These are phyloP conservation scores for Ogataea minuta DNA, from an alignment of 805 yeast species.

Conservation along the genomic window DNA sequence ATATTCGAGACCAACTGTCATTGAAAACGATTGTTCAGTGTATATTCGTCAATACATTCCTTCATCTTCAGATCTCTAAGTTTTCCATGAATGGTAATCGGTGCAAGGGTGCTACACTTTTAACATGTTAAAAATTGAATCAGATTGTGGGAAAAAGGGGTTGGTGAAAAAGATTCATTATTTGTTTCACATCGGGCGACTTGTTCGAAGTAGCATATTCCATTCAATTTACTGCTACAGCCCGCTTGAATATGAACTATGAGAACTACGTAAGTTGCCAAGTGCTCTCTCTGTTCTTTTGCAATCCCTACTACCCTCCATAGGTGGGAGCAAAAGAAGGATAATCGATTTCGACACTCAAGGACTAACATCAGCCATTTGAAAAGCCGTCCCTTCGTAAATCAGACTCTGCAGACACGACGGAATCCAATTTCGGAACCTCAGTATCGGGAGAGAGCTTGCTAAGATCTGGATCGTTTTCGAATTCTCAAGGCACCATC, in stretches of 20 bases:
- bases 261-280: constrained; percentile 19
- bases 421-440: constrained; percentile 23
- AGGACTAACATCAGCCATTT: constrained; percentile 4
- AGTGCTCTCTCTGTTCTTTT: not conserved
- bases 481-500: constrained; percentile 7
- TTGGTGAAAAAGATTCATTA: constrained; percentile 8
- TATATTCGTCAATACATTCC: not conserved
- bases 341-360: not conserved
- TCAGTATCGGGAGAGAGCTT: constrained; percentile 18
- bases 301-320: not conserved
- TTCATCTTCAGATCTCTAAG: not conserved
- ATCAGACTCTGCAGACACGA: constrained; percentile 22
- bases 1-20: too few species aligned
- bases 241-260: constrained; percentile 15
- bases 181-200: constrained; percentile 9
- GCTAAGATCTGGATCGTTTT: constrained; percentile 13
- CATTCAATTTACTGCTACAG: not conserved
- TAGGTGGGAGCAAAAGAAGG: constrained; percentile 6
- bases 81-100: not conserved
- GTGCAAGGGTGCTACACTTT: constrained; percentile 6
- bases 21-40: not conserved
- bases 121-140: constrained; percentile 21
- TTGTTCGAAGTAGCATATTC: not conserved
- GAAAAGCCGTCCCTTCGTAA: constrained; percentile 13
- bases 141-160: constrained; percentile 14